A percentile compares a stretch with the other conserved stretches of the same genome.
These are phyloP conservation scores for Sextonia rubra DNA, from an alignment of 164 flowering plant species.

Conservation along the genomic window DNA sequence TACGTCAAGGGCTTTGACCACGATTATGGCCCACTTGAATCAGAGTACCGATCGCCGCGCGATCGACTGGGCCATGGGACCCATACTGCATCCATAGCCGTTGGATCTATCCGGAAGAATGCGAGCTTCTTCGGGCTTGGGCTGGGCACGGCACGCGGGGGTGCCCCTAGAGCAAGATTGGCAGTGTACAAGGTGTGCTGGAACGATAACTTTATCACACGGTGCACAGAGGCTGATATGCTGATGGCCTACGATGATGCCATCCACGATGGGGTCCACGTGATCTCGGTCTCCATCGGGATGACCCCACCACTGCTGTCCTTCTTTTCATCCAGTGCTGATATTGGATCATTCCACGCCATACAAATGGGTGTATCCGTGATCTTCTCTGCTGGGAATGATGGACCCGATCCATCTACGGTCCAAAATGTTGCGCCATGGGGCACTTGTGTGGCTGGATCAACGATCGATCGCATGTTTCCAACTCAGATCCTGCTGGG, in stretches of 20 bases:
- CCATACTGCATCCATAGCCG: conserved; percentile 77
- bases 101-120: conserved; percentile 36
- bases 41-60: conserved; percentile 52
- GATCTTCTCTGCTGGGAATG: conserved; percentile 67
- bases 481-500: conserved; percentile 38
- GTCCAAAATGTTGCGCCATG: conserved; percentile 66
- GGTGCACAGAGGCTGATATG: conserved; percentile 55
- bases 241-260: conserved; percentile 71
- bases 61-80: conserved; percentile 72
- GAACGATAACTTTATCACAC: conserved; percentile 23
- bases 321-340: conserved; percentile 34
- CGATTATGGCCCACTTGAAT: conserved; percentile 24
- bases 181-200: conserved; percentile 77
- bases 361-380: conserved; percentile 52
- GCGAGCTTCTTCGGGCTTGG: conserved; percentile 47
- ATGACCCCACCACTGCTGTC: conserved; percentile 32
- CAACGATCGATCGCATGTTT: conserved; percentile 54
- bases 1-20: conserved; percentile 45
- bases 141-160: conserved; percentile 58
- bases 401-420: conserved; percentile 48
- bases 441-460: conserved; percentile 58
- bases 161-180: conserved; percentile 60
- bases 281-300: conserved; percentile 63
- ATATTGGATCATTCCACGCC: conserved; percentile 70
- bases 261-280: conserved; percentile 54